Evolutionary conservation across 441 rosid species (phyloP), one percentile per base, ranked within the genome.

Genomic region (Breynia disticha): DNA sequence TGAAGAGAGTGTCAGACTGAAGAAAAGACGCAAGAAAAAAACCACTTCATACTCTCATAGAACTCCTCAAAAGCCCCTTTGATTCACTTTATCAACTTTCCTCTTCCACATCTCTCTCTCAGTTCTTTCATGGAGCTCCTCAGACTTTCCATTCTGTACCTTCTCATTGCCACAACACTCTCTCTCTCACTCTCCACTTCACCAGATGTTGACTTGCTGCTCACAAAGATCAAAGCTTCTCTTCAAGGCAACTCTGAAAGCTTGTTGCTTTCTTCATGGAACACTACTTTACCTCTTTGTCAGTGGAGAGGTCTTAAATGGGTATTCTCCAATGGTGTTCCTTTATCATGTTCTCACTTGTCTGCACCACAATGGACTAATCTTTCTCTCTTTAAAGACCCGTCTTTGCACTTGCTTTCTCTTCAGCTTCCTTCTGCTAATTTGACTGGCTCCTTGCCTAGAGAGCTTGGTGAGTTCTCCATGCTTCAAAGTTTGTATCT

Each of bases 251-350:
- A 70, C 65, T 50, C 55, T 46, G 98, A 88, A 50, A 91, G 76
- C 74, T 68, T 91, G 37, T 76, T 91, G 12, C 80, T 91, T 37
- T 75, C 94, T 54, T 86, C 94, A 17, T 91, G 98, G 98, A 88
- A 87, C 77, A 46, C 85, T 1, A 71, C 96, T 1, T 78, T 88
- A 37, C 95, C 98, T 0, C 74, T 91, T 7, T 91, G 98, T 63
- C 96, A 88, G 69, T 91, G 98, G 98, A 72, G 95, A 71, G 98
- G 96, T 13, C 87, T 91, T 57, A 82, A 88, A 72, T 91, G 98
- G 98, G 90, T 81, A 24, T 79, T 78, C 78, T 76, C 86, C 61
- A 42, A 78, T 65, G 95, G 86, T 38, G 64, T 76, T 57, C 73
- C 80, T 46, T 78, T 79, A 57, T 63, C 73, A 44, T 91, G 98